These are phyloP conservation scores for Oryza rufipogon DNA, from an alignment of 176 grass and related monocot genomes.

Conservation along the genomic window DNA sequence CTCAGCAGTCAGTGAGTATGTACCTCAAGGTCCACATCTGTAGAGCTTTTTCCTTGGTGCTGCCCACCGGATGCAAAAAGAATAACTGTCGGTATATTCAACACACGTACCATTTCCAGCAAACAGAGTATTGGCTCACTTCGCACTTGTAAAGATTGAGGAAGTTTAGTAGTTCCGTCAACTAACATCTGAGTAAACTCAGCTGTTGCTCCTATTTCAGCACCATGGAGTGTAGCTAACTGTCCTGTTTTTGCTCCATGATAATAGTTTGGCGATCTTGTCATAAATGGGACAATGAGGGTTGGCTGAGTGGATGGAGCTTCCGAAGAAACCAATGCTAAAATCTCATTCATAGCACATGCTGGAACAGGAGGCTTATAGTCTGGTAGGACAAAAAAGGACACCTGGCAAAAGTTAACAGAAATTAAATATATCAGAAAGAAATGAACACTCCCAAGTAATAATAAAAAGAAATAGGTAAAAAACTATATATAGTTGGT, in stretches of 20 bases:
- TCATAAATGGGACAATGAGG: slow-evolving; percentile 72
- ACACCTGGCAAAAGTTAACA: slow-evolving; percentile 62
- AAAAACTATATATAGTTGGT: background rate
- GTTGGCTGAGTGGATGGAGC: slow-evolving; percentile 30
- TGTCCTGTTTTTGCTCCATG: slow-evolving; percentile 38
- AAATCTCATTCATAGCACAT: slow-evolving; percentile 78
- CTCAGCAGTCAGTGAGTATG: background rate
- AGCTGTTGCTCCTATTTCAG: slow-evolving; percentile 65
- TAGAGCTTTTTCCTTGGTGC: slow-evolving; percentile 50
- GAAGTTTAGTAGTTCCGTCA: slow-evolving; percentile 50
- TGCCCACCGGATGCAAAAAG: slow-evolving; percentile 54
- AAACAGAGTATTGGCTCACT: slow-evolving; percentile 77
- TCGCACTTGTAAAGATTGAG: slow-evolving; percentile 67
- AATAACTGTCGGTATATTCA: slow-evolving; percentile 71
- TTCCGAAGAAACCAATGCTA: slow-evolving; percentile 63
- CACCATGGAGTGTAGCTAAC: slow-evolving; percentile 46
- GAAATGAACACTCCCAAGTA: background rate
- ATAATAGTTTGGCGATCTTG: slow-evolving; percentile 47
- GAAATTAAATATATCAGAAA: background rate
- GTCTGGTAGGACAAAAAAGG: slow-evolving; percentile 75
- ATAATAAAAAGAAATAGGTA: background rate
- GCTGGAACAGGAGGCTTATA: slow-evolving; percentile 78
- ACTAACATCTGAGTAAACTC: slow-evolving; percentile 57
- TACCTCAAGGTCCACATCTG: slow-evolving; percentile 70
- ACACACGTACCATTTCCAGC: slow-evolving; percentile 69